Evolutionary conservation across 2,329 filamentous ascomycete species (phyloP).

Genomic region (Venturia asperata): DNA sequence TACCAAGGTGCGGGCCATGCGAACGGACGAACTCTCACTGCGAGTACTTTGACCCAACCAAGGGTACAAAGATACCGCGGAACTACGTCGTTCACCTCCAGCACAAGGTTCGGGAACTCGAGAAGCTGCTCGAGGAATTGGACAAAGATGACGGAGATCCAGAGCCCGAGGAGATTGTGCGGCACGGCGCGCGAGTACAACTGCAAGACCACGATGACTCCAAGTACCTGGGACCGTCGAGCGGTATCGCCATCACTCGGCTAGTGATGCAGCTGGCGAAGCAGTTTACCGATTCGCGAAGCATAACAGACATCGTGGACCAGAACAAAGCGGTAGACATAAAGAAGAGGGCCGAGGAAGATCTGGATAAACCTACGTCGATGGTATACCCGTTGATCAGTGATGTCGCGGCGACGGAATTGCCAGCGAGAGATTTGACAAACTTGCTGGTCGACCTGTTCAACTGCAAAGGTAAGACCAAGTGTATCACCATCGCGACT

Average conservation of each 20-base stretch:
- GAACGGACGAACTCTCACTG: constrained; percentile 85
- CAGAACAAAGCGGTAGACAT: constrained; percentile 60
- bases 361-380: constrained; percentile 59
- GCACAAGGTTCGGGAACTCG: constrained; percentile 73
- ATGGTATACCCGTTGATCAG: constrained; percentile 91
- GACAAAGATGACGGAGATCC: constrained; percentile 66
- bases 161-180: constrained; percentile 76
- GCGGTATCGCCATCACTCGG: constrained; percentile 89
- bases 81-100: constrained; percentile 90
- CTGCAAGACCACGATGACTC: constrained; percentile 81
- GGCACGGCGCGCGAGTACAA: constrained; percentile 76
- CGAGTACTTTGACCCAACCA: constrained; percentile 90
- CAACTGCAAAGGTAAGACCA: constrained; percentile 64
- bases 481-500: not conserved
- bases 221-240: constrained; percentile 86
- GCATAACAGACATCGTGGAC: constrained; percentile 86
- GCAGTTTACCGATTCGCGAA: constrained; percentile 81
- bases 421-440: constrained; percentile 68
- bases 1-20: constrained; percentile 87
- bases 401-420: constrained; percentile 65
- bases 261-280: constrained; percentile 96
- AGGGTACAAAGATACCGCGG: constrained; percentile 77
- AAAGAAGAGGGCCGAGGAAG: constrained; percentile 59
- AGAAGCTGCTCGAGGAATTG: constrained; percentile 71
- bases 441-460: constrained; percentile 79